Evolutionary conservation across 2,329 filamentous ascomycete species (phyloP), one percentile per base, ranked within the genome.

Genomic region (Colletotrichum paranaense): DNA sequence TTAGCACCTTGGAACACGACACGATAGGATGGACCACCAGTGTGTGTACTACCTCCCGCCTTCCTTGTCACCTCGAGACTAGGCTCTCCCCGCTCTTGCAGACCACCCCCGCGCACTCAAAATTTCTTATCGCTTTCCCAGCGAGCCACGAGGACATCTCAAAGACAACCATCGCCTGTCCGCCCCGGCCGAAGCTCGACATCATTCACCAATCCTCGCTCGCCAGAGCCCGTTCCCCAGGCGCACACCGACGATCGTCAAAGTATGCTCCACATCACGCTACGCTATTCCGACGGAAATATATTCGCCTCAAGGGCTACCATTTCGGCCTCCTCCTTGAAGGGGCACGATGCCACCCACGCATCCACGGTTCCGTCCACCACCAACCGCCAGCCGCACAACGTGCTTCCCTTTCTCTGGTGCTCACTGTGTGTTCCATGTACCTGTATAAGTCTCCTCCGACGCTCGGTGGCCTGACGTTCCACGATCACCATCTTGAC

Each of bases 81-180:
- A 42, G 67, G 60, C 56, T 73, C 60, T 70, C 70, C 70, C 70
- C 70, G 67, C 67, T 63, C 46, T 49, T 60, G n/a, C 24, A 42
- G 38, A 49, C 32, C 9, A 26, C 19, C 63, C 66, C 70, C 67
- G 67, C 60, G 55, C 53, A 58, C 28, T 62, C 67, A 70, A 24
- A 65, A 26, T 73, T 55, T 64, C 70, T 65, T 70, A 70, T 70
- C 57, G 24, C n/a, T 58, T 52, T 55, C 42, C 55, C 64, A 56
- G 22, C 14, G n/a, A 65, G 60, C 30, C 70, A 73, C 65, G 69
- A 64, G 66, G 70, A 60, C 60, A 65, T 14, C 49, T 35, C 30
- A 46, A 56, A 30, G 55, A 65, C 70, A 70, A 49, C 67, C 67
- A 70, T 70, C 30, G 60, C 70, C 70, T 73, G 70, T 53, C 67